Evolutionary conservation across 306 rosid genomes (phyloP), one percentile per base, ranked within the genome.

Genomic region (Carpinus fangiana): DNA sequence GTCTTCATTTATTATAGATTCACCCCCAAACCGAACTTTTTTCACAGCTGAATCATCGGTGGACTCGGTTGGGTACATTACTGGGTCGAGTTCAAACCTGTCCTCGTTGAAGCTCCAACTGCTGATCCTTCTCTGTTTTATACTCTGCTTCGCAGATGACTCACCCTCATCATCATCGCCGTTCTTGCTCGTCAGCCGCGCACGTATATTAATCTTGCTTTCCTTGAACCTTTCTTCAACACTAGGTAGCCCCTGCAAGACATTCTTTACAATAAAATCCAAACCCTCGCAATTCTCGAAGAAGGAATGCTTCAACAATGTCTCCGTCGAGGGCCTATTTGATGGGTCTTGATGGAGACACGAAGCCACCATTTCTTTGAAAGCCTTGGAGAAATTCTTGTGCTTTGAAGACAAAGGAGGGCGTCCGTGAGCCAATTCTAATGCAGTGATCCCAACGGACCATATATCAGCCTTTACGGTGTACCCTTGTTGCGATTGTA

Each of bases 71-170:
- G 88, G 93, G 47, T 89, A 92, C 0, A 88, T 0, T 23, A 23
- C 85, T 4, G 92, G 89, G 12, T 87, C 81, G 17, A 93, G 87
- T 17, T 85, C 56, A 66, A 93, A 82, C 2, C 83, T 88, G 0
- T 90, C 91, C 81, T 90, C 91, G 54, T 93, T 88, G 82, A 86
- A 93, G 70, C 89, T 87, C 96, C 94, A 90, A 8, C 90, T 88
- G 52, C 88, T 89, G 5, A 93, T 87, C 75, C 90, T 90, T 73
- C 90, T 81, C 5, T 45, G 51, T 57, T 76, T 74, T 5, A 53
- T 72, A 11, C 52, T 73, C 12, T 14, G 14, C 34, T 2, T 31
- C 34, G 3, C 34, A 31, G 34, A 23, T 23, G 26, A 23, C 26
- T 23, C 26, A 23, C 26, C 26, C 26, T 23, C 26, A 23, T 23